phyloP scores from a whole-genome alignment of 129 eudicot species.

The Lactuca sativa region DNA sequence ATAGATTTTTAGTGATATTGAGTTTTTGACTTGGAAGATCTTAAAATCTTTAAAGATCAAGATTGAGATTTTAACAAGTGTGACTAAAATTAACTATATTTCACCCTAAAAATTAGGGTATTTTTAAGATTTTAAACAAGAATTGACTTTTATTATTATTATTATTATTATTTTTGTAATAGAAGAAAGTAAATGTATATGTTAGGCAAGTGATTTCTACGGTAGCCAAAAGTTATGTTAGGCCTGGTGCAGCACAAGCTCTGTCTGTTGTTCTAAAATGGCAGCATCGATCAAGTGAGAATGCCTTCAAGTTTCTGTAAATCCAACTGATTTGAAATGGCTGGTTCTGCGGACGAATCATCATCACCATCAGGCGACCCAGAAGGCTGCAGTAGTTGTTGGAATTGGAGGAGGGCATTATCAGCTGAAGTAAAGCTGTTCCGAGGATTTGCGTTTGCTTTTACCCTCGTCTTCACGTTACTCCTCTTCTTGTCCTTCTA shows the following conservation, averaged over 20 bases:
- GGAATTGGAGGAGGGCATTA: slow-evolving; percentile 40
- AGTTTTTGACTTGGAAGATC: too few species aligned
- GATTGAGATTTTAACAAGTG: too few species aligned
- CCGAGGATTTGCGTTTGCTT: slow-evolving; percentile 67
- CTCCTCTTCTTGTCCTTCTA: slow-evolving; percentile 67
- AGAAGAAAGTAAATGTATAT: neutral
- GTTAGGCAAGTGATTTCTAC: neutral
- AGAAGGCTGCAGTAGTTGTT: slow-evolving; percentile 8
- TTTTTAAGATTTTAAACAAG: too few species aligned
- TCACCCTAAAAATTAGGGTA: too few species aligned
- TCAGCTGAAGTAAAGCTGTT: slow-evolving; percentile 60
- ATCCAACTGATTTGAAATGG: neutral
- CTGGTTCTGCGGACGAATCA: slow-evolving; percentile 15
- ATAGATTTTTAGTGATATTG: too few species aligned
- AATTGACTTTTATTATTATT: too few species aligned
- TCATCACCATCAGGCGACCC: slow-evolving; percentile 19
- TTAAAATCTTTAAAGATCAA: too few species aligned
- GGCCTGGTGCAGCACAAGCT: neutral
- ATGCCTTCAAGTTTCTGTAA: slow-evolving; percentile 16
- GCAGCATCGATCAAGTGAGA: slow-evolving; percentile 10
- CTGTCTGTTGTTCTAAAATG: neutral
- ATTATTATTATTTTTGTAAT: too few species aligned
- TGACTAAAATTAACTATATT: too few species aligned
- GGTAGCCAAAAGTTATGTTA: neutral
- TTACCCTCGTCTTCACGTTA: slow-evolving; percentile 72